phyloP scores from a whole-genome alignment of 1,284 basidiomycete species.

The Leccinum griseonigrum region DNA sequence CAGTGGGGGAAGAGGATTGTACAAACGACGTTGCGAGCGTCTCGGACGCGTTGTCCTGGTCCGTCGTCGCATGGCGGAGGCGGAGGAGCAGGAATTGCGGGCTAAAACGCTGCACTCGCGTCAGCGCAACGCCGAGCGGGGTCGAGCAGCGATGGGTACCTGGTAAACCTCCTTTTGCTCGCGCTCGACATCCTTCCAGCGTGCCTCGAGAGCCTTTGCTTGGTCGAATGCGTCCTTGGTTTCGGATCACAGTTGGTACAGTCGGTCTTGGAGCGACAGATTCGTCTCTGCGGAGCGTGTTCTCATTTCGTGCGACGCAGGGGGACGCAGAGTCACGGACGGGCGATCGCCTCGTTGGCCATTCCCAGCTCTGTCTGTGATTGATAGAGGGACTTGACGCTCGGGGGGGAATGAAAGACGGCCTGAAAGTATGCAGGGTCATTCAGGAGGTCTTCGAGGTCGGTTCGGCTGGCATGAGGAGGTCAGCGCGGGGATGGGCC shows the following conservation, averaged over 20 bases:
- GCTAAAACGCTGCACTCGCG: conserved; percentile 63
- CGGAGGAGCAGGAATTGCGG: conserved; percentile 86
- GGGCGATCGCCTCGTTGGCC: conserved; percentile 82
- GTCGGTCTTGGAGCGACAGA: conserved; percentile 66
- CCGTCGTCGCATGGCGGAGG: conserved; percentile 79
- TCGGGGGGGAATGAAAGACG: conserved; percentile 73
- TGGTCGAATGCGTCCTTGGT: conserved; percentile 84
- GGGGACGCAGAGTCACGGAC: conserved; percentile 45
- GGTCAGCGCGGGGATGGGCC: conserved; percentile 8
- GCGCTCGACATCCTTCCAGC: conserved; percentile 83
- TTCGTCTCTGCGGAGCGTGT: conserved; percentile 52
- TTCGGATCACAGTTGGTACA: conserved; percentile 72
- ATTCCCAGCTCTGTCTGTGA: conserved; percentile 74
- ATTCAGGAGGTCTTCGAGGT: conserved; percentile 82
- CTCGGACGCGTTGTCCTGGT: conserved; percentile 88
- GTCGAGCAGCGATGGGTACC: conserved; percentile 39
- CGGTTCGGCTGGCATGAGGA: conserved; percentile 58
- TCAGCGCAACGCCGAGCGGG: conserved; percentile 4
- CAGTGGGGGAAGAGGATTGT: conserved; percentile 45
- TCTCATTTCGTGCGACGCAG: conserved; percentile 8
- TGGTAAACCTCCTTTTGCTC: conserved; percentile 87
- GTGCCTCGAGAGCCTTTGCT: conserved; percentile 73
- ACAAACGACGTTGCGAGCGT: conserved; percentile 78
- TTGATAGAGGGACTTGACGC: conserved; percentile 71
- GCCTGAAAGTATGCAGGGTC: conserved; percentile 87